Percentiles rank a stretch among this genome's conserved stretches.
phyloP scores from a whole-genome alignment of 441 rosid genomes.

The Adansonia grandidieri region DNA sequence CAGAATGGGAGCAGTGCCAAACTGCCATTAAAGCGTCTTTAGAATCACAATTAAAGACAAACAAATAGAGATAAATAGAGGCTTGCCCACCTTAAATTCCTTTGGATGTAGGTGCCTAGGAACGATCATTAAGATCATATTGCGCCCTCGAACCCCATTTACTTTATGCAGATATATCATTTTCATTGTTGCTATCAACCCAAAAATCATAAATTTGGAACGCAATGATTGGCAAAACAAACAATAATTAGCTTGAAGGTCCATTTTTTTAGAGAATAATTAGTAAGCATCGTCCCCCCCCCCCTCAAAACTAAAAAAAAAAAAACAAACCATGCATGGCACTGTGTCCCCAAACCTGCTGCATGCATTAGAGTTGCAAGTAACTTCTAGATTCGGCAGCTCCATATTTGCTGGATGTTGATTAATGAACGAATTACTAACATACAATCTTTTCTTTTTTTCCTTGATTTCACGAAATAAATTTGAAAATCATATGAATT shows the following conservation, averaged over 20 bases:
- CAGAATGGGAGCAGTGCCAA: neutral
- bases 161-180: neutral
- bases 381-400: neutral
- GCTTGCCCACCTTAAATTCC: neutral
- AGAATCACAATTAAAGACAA: neutral
- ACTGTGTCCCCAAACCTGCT: neutral
- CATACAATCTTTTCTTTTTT: neutral
- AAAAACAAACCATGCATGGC: constrained; percentile 11
- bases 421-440: neutral
- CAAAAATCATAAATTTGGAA: neutral
- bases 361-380: no score
- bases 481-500: neutral
- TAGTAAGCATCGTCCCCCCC: neutral
- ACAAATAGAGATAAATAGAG: neutral
- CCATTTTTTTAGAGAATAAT: neutral
- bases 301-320: neutral
- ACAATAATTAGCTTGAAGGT: constrained; percentile 20
- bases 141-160: neutral
- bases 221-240: neutral
- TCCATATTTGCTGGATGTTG: neutral
- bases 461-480: neutral
- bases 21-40: neutral
- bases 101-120: neutral
- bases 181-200: neutral
- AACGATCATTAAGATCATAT: neutral